phyloP scores from a whole-genome alignment of 441 rosid species.

The Mallotus japonicus region DNA sequence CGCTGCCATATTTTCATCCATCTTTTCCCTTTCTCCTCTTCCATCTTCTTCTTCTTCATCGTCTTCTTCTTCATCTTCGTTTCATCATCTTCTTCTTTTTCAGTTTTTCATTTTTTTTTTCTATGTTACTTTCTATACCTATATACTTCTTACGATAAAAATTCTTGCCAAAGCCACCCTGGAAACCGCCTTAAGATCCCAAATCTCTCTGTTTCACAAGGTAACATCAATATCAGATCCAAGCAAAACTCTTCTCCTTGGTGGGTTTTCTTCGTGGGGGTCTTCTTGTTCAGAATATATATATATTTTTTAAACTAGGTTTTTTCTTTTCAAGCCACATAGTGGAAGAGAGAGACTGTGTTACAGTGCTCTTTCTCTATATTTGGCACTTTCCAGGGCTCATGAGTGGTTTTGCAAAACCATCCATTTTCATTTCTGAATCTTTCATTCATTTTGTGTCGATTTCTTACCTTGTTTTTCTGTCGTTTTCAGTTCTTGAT shows the following conservation, averaged over 20 bases:
- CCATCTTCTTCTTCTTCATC: background rate
- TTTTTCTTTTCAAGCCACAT: background rate
- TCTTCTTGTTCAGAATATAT: background rate
- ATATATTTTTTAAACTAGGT: background rate
- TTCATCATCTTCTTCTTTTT: background rate
- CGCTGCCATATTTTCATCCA: conserved; percentile 36
- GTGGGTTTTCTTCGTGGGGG: conserved; percentile 2
- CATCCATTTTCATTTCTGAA: conserved; percentile 14
- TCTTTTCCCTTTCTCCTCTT: conserved; percentile 25
- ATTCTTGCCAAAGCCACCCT: conserved; percentile 22
- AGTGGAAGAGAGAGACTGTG: background rate
- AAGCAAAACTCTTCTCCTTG: background rate
- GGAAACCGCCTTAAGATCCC: conserved; percentile 17
- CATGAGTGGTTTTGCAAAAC: conserved; percentile 24
- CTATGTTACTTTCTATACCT: conserved; percentile 8
- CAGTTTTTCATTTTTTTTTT: background rate
- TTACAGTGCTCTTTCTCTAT: conserved; percentile 4
- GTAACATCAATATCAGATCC: conserved; percentile 31
- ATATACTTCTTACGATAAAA: conserved; percentile 29
- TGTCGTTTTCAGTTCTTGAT: background rate
- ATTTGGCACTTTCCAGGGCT: background rate
- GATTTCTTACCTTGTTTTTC: conserved; percentile 10
- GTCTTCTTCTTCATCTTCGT: background rate
- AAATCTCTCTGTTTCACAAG: conserved; percentile 26
- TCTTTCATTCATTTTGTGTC: conserved; percentile 5